phyloP scores from a whole-genome alignment of 2,329 filamentous ascomycete genomes.

The Phialophora macrospora region DNA sequence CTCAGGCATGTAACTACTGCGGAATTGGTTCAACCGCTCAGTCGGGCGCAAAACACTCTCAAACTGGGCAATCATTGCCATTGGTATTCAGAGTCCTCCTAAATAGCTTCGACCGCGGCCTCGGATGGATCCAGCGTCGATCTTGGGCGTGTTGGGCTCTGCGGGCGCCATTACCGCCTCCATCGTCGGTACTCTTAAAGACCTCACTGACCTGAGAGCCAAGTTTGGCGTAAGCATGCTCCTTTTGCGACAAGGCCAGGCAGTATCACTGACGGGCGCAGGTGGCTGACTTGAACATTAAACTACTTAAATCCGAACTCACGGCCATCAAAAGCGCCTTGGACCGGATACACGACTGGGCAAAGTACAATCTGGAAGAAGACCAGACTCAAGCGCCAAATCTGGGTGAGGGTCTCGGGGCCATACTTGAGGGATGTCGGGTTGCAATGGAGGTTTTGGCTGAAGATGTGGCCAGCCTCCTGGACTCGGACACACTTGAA shows the following conservation, averaged over 20 bases:
- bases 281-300: constrained; percentile 2
- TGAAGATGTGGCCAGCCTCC: constrained; percentile 6
- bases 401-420: constrained; percentile 5
- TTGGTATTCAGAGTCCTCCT: background rate
- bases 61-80: background rate
- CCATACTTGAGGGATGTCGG: constrained; percentile 7
- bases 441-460: constrained; percentile 11
- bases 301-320: constrained; percentile 6
- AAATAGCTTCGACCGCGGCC: background rate
- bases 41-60: background rate
- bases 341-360: constrained; percentile 8
- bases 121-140: constrained; percentile 9
- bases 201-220: constrained; percentile 5
- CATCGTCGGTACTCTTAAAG: constrained; percentile 7
- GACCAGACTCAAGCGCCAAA: constrained; percentile 5
- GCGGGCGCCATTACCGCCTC: constrained; percentile 4
- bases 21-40: background rate
- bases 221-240: constrained; percentile 2
- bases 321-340: constrained; percentile 10
- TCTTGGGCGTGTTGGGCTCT: constrained; percentile 4
- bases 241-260: background rate
- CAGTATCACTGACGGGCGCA: background rate
- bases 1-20: background rate
- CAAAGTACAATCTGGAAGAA: constrained; percentile 10
- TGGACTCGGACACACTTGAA: background rate